These are phyloP conservation scores for Leccinum obscurum DNA, from an alignment of 768 basidiomycete genomes.

Conservation along the genomic window DNA sequence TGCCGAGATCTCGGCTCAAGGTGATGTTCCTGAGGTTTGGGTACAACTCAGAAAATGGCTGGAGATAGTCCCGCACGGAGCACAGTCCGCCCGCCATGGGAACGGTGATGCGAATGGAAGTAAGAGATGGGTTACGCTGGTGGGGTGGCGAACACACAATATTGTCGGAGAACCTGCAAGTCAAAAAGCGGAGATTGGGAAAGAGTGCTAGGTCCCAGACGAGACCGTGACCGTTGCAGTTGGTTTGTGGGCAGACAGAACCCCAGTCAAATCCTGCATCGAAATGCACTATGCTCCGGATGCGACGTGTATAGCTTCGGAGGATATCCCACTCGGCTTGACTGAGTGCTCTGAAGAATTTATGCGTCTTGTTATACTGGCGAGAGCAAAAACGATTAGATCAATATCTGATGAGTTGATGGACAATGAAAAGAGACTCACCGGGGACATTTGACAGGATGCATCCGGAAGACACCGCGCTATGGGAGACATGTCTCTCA, in stretches of 20 bases:
- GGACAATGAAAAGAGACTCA: not conserved
- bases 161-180: not conserved
- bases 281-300: not conserved
- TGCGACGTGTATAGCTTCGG: not conserved
- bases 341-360: not conserved
- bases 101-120: not conserved
- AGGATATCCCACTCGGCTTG: not conserved
- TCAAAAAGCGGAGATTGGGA: not conserved
- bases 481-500: not conserved
- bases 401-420: not conserved
- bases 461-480: not conserved
- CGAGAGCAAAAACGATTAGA: not conserved
- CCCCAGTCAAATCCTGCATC: not conserved
- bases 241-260: not conserved
- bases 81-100: not conserved
- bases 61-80: not conserved
- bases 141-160: not conserved
- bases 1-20: not conserved
- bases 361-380: not conserved
- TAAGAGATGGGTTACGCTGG: not conserved
- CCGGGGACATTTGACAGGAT: not conserved
- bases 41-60: not conserved
- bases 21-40: not conserved
- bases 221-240: not conserved
- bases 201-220: not conserved